phyloP scores from a whole-genome alignment of 495 filamentous ascomycete genomes.

The Penicillium longicatenatum region DNA sequence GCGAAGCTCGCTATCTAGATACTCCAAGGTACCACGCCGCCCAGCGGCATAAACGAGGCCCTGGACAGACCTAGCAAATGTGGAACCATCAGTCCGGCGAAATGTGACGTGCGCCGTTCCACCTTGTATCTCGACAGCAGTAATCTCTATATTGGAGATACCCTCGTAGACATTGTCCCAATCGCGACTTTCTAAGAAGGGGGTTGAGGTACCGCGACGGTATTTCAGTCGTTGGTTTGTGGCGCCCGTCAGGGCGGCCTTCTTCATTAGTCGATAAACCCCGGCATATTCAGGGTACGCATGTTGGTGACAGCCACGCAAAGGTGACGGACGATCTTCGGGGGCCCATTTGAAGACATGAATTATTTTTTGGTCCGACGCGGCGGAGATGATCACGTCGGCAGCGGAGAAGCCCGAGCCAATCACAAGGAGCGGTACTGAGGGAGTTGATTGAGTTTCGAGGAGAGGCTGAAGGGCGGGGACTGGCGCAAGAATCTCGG shows the following conservation, averaged over 20 bases:
- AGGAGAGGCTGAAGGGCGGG: constrained; percentile 47
- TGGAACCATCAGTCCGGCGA: constrained; percentile 45
- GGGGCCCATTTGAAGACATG: constrained; percentile 67
- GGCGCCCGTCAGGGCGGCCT: constrained; percentile 38
- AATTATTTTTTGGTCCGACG: constrained; percentile 53
- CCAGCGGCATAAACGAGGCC: constrained; percentile 63
- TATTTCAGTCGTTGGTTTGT: constrained; percentile 24
- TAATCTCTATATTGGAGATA: constrained; percentile 57
- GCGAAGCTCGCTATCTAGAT: constrained; percentile 52
- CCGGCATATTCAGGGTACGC: constrained; percentile 70
- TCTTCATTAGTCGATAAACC: constrained; percentile 66
- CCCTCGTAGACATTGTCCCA: constrained; percentile 61
- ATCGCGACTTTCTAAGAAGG: constrained; percentile 47
- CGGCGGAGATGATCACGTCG: constrained; percentile 61
- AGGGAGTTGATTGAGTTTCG: constrained; percentile 24
- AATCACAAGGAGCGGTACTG: constrained; percentile 54
- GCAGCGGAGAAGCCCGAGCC: constrained; percentile 69
- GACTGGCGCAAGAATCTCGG: constrained; percentile 55
- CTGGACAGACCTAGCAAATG: constrained; percentile 46
- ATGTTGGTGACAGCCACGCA: constrained; percentile 62
- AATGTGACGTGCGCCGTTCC: constrained; percentile 48
- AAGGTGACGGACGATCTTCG: constrained; percentile 56
- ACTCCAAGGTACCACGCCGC: constrained; percentile 58
- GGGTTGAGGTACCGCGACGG: constrained; percentile 42
- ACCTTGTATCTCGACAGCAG: constrained; percentile 37